A percentile compares a stretch with the other conserved stretches of the same genome.
phyloP scores from a whole-genome alignment of 1,284 basidiomycete species.

The Erythrobasidium hasegawianum region DNA sequence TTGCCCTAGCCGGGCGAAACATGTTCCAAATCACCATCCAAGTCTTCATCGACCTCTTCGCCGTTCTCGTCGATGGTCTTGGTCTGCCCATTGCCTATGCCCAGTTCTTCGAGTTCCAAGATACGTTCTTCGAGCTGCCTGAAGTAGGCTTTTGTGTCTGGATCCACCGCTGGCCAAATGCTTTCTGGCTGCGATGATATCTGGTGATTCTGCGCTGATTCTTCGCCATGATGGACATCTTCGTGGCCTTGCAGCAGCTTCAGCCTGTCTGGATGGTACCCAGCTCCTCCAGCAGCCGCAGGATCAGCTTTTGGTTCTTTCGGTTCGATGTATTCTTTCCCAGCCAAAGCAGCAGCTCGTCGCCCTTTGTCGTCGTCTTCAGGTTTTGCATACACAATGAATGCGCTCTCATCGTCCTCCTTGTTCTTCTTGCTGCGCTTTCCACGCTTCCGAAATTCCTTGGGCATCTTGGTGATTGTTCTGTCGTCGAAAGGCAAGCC shows the following conservation, averaged over 20 bases:
- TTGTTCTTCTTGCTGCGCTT: slow-evolving; percentile 33
- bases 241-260: background rate
- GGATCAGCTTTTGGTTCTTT: background rate
- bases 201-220: background rate
- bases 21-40: slow-evolving; percentile 40
- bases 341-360: slow-evolving; percentile 21
- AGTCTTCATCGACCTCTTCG: slow-evolving; percentile 41
- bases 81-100: slow-evolving; percentile 17
- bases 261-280: background rate
- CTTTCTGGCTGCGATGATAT: background rate
- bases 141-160: slow-evolving; percentile 46
- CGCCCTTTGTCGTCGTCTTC: slow-evolving; percentile 22
- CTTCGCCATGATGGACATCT: background rate
- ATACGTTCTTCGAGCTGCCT: slow-evolving; percentile 43
- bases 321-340: slow-evolving; percentile 19
- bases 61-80: slow-evolving; percentile 32
- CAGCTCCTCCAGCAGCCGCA: background rate
- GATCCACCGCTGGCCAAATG: slow-evolving; percentile 42
- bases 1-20: background rate
- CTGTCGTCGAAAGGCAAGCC: too few species aligned
- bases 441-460: slow-evolving; percentile 33
- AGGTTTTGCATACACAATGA: slow-evolving; percentile 29
- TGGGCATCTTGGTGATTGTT: slow-evolving; percentile 23
- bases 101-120: slow-evolving; percentile 40
- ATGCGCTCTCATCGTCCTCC: slow-evolving; percentile 30